phyloP scores from a whole-genome alignment of 768 basidiomycete species.

The Phlegmacium glaucopus region DNA sequence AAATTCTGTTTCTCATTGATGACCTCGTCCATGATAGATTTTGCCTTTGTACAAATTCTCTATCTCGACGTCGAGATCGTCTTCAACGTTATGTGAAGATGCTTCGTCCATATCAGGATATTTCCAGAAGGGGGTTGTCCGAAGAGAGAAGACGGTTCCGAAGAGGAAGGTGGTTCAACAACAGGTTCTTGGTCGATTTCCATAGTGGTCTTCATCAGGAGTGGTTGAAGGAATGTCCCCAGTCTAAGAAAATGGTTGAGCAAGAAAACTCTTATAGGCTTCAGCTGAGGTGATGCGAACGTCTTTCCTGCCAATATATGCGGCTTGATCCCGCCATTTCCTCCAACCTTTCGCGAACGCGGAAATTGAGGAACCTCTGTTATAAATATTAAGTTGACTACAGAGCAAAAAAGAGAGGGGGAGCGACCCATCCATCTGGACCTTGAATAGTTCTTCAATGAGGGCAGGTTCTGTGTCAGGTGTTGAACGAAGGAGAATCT shows the following conservation, averaged over 20 bases:
- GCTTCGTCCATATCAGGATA: background rate
- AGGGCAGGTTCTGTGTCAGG: conserved; percentile 42
- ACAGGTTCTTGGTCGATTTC: background rate
- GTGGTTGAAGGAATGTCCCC: conserved; percentile 33
- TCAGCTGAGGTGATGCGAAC: conserved; percentile 10
- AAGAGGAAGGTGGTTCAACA: conserved; percentile 3
- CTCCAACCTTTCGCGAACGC: conserved; percentile 45
- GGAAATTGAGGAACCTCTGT: conserved; percentile 55
- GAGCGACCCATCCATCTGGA: conserved; percentile 46
- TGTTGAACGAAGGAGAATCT: conserved; percentile 48
- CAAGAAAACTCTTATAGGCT: too few relatives aligned
- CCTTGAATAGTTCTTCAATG: conserved; percentile 34
- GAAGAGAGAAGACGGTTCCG: conserved; percentile 15
- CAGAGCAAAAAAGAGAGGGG: background rate
- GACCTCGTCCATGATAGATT: conserved; percentile 49
- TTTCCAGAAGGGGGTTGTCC: conserved; percentile 21
- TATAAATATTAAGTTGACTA: background rate
- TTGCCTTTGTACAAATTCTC: conserved; percentile 25
- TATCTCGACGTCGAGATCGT: conserved; percentile 29
- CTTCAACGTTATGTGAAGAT: conserved; percentile 1
- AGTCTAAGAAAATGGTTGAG: conserved; percentile 25
- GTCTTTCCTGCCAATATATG: conserved; percentile 28
- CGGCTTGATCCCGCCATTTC: conserved; percentile 21
- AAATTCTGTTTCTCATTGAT: conserved; percentile 46
- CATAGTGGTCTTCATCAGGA: conserved; percentile 15